These are phyloP conservation scores for Podaxis sp. DNA, from an alignment of 768 basidiomycete species.

Conservation along the genomic window DNA sequence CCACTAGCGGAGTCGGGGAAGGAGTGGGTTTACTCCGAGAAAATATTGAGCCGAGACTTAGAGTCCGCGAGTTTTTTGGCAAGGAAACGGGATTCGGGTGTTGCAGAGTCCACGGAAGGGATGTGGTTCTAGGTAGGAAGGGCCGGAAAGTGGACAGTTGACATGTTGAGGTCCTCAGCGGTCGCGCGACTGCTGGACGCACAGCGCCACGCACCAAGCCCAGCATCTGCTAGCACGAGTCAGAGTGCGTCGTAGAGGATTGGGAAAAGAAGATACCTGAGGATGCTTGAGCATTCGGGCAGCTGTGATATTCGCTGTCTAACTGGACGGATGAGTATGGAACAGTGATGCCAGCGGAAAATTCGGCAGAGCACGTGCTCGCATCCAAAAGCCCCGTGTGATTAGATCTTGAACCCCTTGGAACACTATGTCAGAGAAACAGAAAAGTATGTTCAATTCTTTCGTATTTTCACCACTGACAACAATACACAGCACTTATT, in stretches of 20 bases:
- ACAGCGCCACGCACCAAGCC: conserved; percentile 13
- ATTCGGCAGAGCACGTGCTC: conserved; percentile 15
- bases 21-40: conserved; percentile 43
- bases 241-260: neutral
- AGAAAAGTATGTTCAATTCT: conserved; percentile 30
- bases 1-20: conserved; percentile 59
- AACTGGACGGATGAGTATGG: conserved; percentile 13
- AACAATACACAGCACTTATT: conserved; percentile 23
- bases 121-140: neutral
- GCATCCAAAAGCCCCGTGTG: neutral
- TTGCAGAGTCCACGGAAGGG: conserved; percentile 11
- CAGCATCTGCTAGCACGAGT: conserved; percentile 11
- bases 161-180: conserved; percentile 7
- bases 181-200: conserved; percentile 8
- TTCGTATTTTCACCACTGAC: neutral
- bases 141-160: conserved; percentile 17
- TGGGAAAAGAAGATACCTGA: neutral
- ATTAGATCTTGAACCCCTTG: conserved; percentile 16
- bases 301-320: conserved; percentile 1
- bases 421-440: conserved; percentile 34
- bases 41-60: conserved; percentile 46
- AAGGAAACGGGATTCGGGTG: conserved; percentile 18
- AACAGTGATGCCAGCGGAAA: conserved; percentile 18
- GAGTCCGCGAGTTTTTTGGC: conserved; percentile 24
- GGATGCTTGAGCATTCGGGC: conserved; percentile 25